Evolutionary conservation across 495 filamentous ascomycete genomes (phyloP).

Genomic region (Trichoderma orchidacearum): DNA sequence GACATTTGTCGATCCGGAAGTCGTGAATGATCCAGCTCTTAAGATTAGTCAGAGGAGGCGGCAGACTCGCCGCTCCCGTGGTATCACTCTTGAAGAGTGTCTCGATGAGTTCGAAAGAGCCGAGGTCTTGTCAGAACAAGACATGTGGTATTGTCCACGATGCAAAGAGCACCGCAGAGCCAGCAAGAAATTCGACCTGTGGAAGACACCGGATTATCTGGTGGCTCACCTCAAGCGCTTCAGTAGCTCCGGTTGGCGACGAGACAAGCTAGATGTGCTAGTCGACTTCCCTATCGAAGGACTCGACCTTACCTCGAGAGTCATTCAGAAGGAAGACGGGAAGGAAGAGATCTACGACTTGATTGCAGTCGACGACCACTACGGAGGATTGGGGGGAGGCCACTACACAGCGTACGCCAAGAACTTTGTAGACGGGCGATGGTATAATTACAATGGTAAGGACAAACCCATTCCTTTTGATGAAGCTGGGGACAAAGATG

Average conservation of each 20-base stretch:
- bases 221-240: constrained; percentile 89
- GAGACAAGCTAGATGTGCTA: constrained; percentile 82
- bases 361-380: constrained; percentile 90
- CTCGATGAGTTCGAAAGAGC: constrained; percentile 86
- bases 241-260: constrained; percentile 56
- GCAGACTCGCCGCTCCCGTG: constrained; percentile 47
- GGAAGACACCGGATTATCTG: constrained; percentile 90
- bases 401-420: constrained; percentile 92
- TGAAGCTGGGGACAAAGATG: neutral
- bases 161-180: constrained; percentile 89
- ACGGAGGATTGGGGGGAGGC: constrained; percentile 78
- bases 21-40: constrained; percentile 53
- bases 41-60: constrained; percentile 45
- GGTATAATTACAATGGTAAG: constrained; percentile 95
- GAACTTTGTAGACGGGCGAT: constrained; percentile 73
- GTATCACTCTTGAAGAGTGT: constrained; percentile 79
- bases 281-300: constrained; percentile 86
- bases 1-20: constrained; percentile 37
- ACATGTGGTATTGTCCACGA: constrained; percentile 91
- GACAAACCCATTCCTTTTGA: constrained; percentile 5
- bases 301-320: constrained; percentile 63
- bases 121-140: constrained; percentile 83
- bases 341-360: constrained; percentile 81
- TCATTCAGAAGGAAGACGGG: constrained; percentile 63
- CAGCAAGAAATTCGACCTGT: constrained; percentile 91